Percentiles rank a stretch among this genome's conserved stretches.
These are phyloP conservation scores for Leccinum sublutescens DNA, from an alignment of 768 basidiomycete species.

Conservation along the genomic window DNA sequence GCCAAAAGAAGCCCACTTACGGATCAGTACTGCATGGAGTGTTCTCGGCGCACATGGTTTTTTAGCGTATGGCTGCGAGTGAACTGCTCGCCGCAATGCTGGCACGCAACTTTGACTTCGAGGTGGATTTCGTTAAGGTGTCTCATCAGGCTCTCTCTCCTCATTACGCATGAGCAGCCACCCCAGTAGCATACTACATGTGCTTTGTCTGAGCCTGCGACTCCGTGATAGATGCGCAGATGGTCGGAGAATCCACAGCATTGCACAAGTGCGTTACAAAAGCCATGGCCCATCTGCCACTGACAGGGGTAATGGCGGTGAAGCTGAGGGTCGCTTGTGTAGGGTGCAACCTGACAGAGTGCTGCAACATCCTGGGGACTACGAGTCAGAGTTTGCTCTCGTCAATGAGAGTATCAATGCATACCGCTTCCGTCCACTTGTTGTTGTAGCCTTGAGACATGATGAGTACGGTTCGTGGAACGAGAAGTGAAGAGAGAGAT, in stretches of 20 bases:
- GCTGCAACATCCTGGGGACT: slow-evolving; percentile 3
- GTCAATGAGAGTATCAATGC: neutral
- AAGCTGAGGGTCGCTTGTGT: slow-evolving; percentile 1
- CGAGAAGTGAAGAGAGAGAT: neutral
- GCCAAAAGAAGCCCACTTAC: neutral
- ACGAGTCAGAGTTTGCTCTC: slow-evolving; percentile 3
- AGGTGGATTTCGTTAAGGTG: slow-evolving; percentile 30
- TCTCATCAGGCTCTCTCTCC: slow-evolving; percentile 27
- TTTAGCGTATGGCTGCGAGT: slow-evolving; percentile 26
- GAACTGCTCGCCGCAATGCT: slow-evolving; percentile 20
- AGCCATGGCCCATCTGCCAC: slow-evolving; percentile 4
- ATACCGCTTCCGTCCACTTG: slow-evolving; percentile 8
- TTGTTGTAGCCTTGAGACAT: slow-evolving; percentile 11
- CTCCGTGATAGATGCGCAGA: slow-evolving; percentile 19
- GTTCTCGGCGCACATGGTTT: slow-evolving; percentile 14
- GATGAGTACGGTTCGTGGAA: neutral
- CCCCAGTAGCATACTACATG: slow-evolving; percentile 18
- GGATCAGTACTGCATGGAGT: neutral
- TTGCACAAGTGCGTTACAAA: slow-evolving; percentile 11
- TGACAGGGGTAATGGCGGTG: slow-evolving; percentile 12
- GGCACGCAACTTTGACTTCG: slow-evolving; percentile 13
- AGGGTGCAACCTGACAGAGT: neutral
- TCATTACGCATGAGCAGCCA: slow-evolving; percentile 21
- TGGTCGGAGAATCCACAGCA: slow-evolving; percentile 19
- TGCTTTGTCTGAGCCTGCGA: slow-evolving; percentile 17